phyloP scores from a whole-genome alignment of 768 basidiomycete genomes.

The Crepidotus variabilis region DNA sequence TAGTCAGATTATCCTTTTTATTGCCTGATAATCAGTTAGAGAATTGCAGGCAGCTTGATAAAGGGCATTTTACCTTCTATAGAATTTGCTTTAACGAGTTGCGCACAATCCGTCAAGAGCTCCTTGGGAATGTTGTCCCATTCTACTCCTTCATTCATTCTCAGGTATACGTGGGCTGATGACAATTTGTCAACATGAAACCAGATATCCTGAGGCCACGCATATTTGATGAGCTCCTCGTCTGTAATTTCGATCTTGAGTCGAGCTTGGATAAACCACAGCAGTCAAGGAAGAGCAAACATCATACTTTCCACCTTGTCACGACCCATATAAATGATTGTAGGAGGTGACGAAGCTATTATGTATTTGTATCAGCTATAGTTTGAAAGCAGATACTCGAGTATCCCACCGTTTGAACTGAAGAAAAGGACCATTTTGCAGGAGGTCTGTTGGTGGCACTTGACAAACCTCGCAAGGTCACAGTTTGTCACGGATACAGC shows the following conservation, averaged over 20 bases:
- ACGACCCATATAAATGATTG: constrained; percentile 87
- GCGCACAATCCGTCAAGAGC: constrained; percentile 82
- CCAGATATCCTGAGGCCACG: constrained; percentile 86
- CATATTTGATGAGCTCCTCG: constrained; percentile 93
- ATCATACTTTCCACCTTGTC: constrained; percentile 93
- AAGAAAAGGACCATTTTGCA: constrained; percentile 51
- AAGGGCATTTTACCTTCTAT: constrained; percentile 68
- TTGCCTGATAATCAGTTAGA: constrained; percentile 59
- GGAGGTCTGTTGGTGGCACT: not conserved
- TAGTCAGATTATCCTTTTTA: constrained; percentile 89
- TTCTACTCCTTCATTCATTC: constrained; percentile 73
- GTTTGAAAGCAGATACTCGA: not conserved
- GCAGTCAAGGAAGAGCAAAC: constrained; percentile 6
- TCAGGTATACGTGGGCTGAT: constrained; percentile 95
- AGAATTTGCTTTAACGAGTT: constrained; percentile 96
- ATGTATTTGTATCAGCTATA: not conserved
- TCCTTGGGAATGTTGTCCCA: constrained; percentile 88
- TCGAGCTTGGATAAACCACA: constrained; percentile 8
- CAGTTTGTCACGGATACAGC: not conserved
- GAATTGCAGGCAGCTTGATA: not conserved
- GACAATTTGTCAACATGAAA: constrained; percentile 99
- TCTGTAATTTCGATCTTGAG: constrained; percentile 47
- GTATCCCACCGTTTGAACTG: constrained; percentile 34
- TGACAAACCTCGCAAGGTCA: no score
- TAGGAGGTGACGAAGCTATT: constrained; percentile 59